Base-by-base conservation (phyloP, 2,329 filamentous ascomycete species). In the Escovopsis sp. region DNA sequence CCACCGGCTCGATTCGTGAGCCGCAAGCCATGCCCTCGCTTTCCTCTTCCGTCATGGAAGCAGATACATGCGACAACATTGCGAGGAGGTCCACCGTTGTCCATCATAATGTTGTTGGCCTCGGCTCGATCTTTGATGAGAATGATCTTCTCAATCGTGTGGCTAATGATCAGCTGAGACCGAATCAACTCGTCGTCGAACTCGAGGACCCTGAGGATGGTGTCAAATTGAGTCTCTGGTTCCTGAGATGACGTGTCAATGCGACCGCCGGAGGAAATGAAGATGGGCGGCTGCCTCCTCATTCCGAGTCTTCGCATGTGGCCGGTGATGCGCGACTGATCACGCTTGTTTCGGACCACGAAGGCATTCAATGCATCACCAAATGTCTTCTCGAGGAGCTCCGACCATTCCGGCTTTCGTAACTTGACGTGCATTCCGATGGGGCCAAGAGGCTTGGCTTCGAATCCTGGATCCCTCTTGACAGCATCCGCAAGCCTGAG, bases 61-160 rank as follows among this genome's bases (percentile, higher is more conserved):
- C 75, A 71, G 40, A 90, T 73, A 45, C 82, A 88, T 38, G 75
- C 70, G 35, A 64, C 70, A 10, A 88, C 82, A 43, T 94, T 88
- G 12, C 58, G 65, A 1, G 78, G 75, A n/a, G 58, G 55, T 4
- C 62, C 62, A 28, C 60, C 60, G 16, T 63, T 65, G 35, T 68
- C 65, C 40, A 79, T 73, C 69, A 94, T 82, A 31, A 82, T 69
- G 4, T 65, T 59, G 30, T 78, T 65, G 1, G 79, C 90, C 37
- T 83, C 70, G 2, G 65, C 55, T 19, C 81, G 65, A 21, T 78
- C 65, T 37, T 76, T 65, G 36, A 94, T 74, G 1, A 98, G 64
- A 5, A 94, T 72, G 7, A 79, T 74, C 53, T 94, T 87, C 41
- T 98, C 90, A 35, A 94, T 84, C 6, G 62, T 60, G 45, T 85